These are phyloP conservation scores for Bipolaris oryzae DNA, from an alignment of 2,329 filamentous ascomycete species.

Conservation along the genomic window DNA sequence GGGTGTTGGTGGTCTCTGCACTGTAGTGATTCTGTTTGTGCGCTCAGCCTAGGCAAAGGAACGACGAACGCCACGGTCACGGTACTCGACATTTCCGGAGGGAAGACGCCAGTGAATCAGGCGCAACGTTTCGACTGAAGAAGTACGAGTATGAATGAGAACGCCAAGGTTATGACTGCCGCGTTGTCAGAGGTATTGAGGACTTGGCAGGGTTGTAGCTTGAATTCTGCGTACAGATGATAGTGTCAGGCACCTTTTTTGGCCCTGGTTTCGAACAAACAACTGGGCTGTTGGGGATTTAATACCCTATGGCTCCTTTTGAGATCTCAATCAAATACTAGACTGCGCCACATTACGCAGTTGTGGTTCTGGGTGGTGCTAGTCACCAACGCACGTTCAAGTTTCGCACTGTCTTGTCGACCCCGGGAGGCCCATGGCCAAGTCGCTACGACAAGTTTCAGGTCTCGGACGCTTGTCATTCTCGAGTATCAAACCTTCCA, in stretches of 20 bases:
- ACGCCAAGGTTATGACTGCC: constrained; percentile 47
- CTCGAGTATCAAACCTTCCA: background rate
- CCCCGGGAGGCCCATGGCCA: too few species aligned
- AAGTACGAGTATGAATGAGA: constrained; percentile 28
- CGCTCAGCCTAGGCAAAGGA: constrained; percentile 61
- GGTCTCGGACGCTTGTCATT: background rate
- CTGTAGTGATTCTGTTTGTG: constrained; percentile 62
- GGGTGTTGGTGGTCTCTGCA: constrained; percentile 60
- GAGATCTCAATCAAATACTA: background rate
- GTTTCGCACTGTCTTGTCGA: background rate
- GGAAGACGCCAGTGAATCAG: constrained; percentile 31
- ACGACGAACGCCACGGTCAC: constrained; percentile 43
- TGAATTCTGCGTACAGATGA: too few species aligned
- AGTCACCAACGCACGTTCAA: background rate
- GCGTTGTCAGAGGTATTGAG: constrained; percentile 17
- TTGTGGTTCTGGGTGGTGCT: background rate
- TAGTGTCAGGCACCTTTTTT: too few species aligned
- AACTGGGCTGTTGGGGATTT: too few species aligned
- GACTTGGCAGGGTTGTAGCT: background rate
- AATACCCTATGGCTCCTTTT: too few species aligned
- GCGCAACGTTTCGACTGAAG: constrained; percentile 48
- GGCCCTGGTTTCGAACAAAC: too few species aligned
- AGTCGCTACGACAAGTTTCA: background rate
- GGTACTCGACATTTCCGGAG: constrained; percentile 49
- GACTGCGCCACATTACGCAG: background rate